phyloP scores from a whole-genome alignment of 2,329 filamentous ascomycete genomes.

The Exophiala xenobiotica region DNA sequence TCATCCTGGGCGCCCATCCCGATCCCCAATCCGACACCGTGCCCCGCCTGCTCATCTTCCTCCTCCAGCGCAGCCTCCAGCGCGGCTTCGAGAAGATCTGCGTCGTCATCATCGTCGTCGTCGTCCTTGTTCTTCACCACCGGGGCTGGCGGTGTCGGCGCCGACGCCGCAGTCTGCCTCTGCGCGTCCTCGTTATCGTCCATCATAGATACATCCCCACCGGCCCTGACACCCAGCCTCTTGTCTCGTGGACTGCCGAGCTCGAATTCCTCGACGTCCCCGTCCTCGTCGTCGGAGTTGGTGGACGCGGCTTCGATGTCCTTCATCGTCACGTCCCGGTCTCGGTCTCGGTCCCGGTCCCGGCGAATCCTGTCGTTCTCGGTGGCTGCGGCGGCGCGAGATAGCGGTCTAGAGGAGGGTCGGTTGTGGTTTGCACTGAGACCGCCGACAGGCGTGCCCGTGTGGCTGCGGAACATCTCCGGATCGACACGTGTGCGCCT shows the following conservation, averaged over 20 bases:
- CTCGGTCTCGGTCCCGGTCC: constrained; percentile 7
- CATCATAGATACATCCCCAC: constrained; percentile 12
- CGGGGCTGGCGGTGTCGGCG: constrained; percentile 5
- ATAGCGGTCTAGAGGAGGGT: not conserved
- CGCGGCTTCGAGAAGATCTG: constrained; percentile 58
- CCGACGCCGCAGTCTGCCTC: not conserved
- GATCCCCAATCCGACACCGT: constrained; percentile 64
- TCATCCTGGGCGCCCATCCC: constrained; percentile 58
- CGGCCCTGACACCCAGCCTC: constrained; percentile 4
- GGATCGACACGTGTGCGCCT: constrained; percentile 22
- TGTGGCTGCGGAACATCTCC: constrained; percentile 26
- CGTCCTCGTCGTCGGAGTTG: constrained; percentile 36
- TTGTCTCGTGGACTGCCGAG: constrained; percentile 23
- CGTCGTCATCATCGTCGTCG: constrained; percentile 41
- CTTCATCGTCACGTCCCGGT: constrained; percentile 32
- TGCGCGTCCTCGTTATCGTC: constrained; percentile 5
- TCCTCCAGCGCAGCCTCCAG: constrained; percentile 55
- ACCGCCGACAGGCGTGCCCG: constrained; percentile 20
- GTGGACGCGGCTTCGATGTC: constrained; percentile 39
- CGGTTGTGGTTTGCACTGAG: constrained; percentile 4
- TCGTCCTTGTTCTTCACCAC: no score
- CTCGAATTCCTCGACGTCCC: constrained; percentile 47
- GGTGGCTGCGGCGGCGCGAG: constrained; percentile 5
- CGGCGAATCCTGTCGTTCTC: no score
- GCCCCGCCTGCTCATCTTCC: constrained; percentile 49